Evolutionary conservation across 2,329 filamentous ascomycete genomes (phyloP).

Genomic region (Fusarium subtropicale): DNA sequence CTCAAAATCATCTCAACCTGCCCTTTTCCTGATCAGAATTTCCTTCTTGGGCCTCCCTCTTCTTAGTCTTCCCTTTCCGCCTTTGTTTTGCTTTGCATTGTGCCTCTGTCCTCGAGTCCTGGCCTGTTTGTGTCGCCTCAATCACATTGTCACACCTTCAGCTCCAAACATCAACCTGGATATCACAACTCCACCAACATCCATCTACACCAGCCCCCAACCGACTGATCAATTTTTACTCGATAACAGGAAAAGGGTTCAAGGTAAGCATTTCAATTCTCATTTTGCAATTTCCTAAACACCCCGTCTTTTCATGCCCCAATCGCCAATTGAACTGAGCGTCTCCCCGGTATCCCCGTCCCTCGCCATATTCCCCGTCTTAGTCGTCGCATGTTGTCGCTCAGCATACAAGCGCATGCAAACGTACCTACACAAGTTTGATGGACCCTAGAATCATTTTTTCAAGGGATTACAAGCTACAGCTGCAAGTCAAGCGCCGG

Average conservation of each 20-base stretch:
- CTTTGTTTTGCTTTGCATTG: constrained; percentile 31
- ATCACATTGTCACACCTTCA: constrained; percentile 45
- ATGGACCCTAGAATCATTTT: constrained; percentile 40
- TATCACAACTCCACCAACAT: constrained; percentile 41
- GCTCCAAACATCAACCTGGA: constrained; percentile 26
- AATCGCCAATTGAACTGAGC: constrained; percentile 17
- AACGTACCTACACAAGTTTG: constrained; percentile 23
- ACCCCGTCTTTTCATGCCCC: background rate
- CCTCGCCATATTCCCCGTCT: constrained; percentile 19
- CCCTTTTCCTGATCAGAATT: constrained; percentile 43
- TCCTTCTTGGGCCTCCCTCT: constrained; percentile 44
- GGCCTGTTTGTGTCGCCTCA: constrained; percentile 34
- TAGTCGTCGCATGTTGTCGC: constrained; percentile 36
- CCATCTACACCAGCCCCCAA: constrained; percentile 26
- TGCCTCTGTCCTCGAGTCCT: constrained; percentile 12
- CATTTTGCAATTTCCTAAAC: background rate
- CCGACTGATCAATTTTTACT: constrained; percentile 25
- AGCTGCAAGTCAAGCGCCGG: constrained; percentile 50
- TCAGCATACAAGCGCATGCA: constrained; percentile 36
- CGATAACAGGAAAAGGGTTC: background rate
- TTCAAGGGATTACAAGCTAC: constrained; percentile 45
- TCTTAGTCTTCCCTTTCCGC: constrained; percentile 41
- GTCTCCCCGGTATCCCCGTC: constrained; percentile 12
- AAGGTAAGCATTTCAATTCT: constrained; percentile 24
- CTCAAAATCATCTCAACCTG: constrained; percentile 48